Evolutionary conservation across 192 early-diverging fungal genomes (phyloP), one percentile per base, ranked within the genome.

Genomic region (Phlyctochytrium bullatum): DNA sequence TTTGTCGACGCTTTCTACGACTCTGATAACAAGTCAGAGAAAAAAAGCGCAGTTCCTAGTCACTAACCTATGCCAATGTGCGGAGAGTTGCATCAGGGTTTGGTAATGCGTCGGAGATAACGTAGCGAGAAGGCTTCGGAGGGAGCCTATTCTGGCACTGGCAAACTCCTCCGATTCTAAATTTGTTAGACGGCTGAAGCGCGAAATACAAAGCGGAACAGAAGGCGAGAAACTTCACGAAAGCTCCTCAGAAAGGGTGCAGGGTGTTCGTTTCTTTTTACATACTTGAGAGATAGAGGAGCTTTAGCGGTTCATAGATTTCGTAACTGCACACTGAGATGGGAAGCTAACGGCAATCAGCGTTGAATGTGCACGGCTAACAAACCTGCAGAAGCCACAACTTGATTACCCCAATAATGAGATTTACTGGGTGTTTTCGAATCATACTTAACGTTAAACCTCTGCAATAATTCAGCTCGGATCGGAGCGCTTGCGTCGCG

Each of bases 251-350:
- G n/a, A n/a, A n/a, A n/a, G n/a, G n/a, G n/a, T n/a, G n/a, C 65
- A 54, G 36, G 40, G 34, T 30, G 3, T 47, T 17, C 36, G n/a
- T 32, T 73, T 65, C 27, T 67, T 68, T 29, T 68, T 67, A 32
- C 65, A 59, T 36, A 71, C 69, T 82, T 51, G 69, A 73, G 30
- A 82, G 66, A 59, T 82, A 82, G 61, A 82, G 65, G 2, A 82
- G 62, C 61, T 82, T 82, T 3, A 82, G 57, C 0, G 76, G 74
- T 14, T 82, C 80, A 59, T 82, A 82, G 25, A 82, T 58, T 34
- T 82, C 80, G 29, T 75, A 40, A 29, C 74, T 75, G 40, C 71
- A 73, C 4, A 75, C 16, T 12, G 72, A 71, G 2, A 52, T 34
- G 10, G 74, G 75, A 2, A 74, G 58, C 23, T 76, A 33, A 25